A percentile compares a stretch with the other conserved stretches of the same genome.
Conservation (phyloP, 2,329 filamentous ascomycete species). For the Aulographum hederae region DNA sequence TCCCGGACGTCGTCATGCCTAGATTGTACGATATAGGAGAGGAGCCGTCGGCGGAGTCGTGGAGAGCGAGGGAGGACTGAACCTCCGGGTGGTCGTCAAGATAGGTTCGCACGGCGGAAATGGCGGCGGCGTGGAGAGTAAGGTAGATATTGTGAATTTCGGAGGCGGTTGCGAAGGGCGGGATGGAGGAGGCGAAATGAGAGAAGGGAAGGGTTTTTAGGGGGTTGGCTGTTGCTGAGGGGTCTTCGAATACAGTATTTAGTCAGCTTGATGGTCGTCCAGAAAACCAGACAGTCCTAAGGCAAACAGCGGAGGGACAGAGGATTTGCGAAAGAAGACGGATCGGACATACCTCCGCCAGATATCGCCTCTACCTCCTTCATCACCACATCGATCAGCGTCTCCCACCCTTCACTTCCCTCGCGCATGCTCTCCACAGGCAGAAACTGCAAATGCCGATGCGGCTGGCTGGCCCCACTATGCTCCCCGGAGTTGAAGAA, state of each 20-base stretch:
- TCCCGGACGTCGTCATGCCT: conserved; percentile 33
- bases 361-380: too few relatives aligned
- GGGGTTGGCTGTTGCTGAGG: too few relatives aligned
- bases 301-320: too few relatives aligned
- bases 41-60: conserved; percentile 19
- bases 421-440: conserved; percentile 44
- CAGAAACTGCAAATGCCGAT: conserved; percentile 55
- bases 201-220: too few relatives aligned
- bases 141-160: conserved; percentile 17
- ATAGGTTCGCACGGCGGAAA: conserved; percentile 20
- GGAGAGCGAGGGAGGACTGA: too few relatives aligned
- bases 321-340: too few relatives aligned
- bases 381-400: conserved; percentile 13
- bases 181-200: conserved; percentile 26
- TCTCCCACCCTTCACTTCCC: conserved; percentile 12
- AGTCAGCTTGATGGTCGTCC: too few relatives aligned
- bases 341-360: too few relatives aligned
- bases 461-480: conserved; percentile 54
- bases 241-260: too few relatives aligned
- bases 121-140: conserved; percentile 15
- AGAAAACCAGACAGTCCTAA: too few relatives aligned
- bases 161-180: conserved; percentile 18
- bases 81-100: conserved; percentile 19
- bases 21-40: conserved; percentile 38
- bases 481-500: conserved; percentile 55